Base-by-base conservation (phyloP, 2,329 filamentous ascomycete genomes). In the Aspergillus alliaceus region DNA sequence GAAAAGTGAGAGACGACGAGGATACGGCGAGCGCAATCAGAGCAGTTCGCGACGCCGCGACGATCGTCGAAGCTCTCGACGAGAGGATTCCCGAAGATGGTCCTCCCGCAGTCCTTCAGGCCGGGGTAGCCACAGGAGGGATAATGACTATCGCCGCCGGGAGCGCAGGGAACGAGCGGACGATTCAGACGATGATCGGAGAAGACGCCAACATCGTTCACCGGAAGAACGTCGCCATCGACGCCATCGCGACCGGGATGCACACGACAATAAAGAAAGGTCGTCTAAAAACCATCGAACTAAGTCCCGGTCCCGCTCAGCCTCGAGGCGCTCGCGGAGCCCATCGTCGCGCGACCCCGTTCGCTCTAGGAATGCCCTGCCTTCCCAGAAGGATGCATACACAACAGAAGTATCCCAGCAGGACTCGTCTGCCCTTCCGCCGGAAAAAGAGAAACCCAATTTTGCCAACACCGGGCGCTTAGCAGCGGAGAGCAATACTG, bases 401-500 rank as follows among this genome's bases (percentile, higher is more conserved):
- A 71, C 68, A 22, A 64, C 69, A 3, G 68, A 70, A 31, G 62
- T 69, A 2, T 51, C 61, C 15, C 61, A 59, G 29, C 61, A 59
- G 29, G 60, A 71, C 29, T 63, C 59, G 3, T 64, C 67, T 4
- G 68, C 64, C n/a, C 71, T 70, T 24, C 66, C 67, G 1, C 69
- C 70, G 1, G 69, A 71, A 22, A 74, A 95, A 69, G 88, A 98
- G 72, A 93, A 92, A 73, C 90, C 93, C 39, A 99, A 97, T 75
- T 96, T 89, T 74, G 85, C 84, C 20, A 85, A 82, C 32, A 92
- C 92, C 0, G 95, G 95, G 27, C 80, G 89, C 7, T 82, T 99
- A 18, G 95, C 95, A 2, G 91, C 92, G 44, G 92, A 91, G 62
- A 92, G 92, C 51, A 98, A 99, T 72, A 86, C 86, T 7, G 86